Evolutionary conservation across 257 asterid genomes (phyloP), one percentile per base, ranked within the genome.

Genomic region (Cordia subcordata): DNA sequence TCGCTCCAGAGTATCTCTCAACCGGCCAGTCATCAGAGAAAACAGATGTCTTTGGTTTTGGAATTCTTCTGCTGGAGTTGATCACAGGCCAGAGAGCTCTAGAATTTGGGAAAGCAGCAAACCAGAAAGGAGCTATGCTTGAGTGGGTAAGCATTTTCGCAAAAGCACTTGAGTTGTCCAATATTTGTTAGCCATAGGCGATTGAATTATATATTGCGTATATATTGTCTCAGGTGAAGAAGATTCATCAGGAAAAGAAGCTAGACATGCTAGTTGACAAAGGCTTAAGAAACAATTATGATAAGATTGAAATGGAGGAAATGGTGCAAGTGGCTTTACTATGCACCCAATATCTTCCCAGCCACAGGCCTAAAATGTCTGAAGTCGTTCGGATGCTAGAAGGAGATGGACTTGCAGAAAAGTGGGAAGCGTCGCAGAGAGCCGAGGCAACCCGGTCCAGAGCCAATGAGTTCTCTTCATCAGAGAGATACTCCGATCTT

Each of bases 21-120:
- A 91, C 98, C 0, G 98, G 98, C n/a, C 98, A 91, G 61, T 91
- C 98, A 53, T 91, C 96, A 1, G 98, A 91, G 66, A 91, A 88
- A 60, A 91, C 98, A 1, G 98, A 91, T 61, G 98, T 91, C 52
- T 91, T 91, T 22, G 98, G 98, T 46, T 91, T 88, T 32, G 98
- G 99, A 0, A 84, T 92, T 78, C 87, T 92, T 65, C 75, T 92
- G 51, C 74, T 92, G 10, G 99, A 92, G 66, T 70, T 92, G 71
- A 84, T 92, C 54, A 88, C 97, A n/a, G 99, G 99, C 13, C 95
- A 79, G 67, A 86, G 99, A 67, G 97, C 99, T 53, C 72, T 92
- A 10, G 99, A 92, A 57, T 92, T 92, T 61, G 95, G 97, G 18
- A 88, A 88, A 81, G 83, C 91, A 11, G 91, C 91, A 20, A 81